These are phyloP conservation scores for Oryza longistaminata DNA, from an alignment of 176 grass and related monocot genomes.

Conservation along the genomic window DNA sequence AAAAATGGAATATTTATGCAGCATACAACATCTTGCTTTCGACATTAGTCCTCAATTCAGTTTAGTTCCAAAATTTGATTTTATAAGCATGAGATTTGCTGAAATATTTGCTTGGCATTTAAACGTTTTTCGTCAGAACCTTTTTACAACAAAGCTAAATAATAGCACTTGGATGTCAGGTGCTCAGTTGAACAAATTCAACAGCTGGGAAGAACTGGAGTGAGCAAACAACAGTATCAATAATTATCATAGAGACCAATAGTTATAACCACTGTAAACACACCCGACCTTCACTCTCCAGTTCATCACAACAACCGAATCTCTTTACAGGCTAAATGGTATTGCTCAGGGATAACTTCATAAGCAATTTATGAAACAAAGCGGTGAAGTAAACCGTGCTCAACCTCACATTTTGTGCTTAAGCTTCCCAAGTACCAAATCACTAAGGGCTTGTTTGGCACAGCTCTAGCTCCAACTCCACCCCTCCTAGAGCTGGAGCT, in stretches of 20 bases:
- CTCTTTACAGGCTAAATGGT: neutral
- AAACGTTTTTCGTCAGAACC: neutral
- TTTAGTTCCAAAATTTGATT: neutral
- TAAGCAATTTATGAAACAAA: neutral
- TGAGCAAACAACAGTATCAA: neutral
- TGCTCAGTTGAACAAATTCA: neutral
- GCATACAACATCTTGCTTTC: conserved; percentile 12
- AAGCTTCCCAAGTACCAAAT: neutral
- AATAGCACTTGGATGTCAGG: neutral
- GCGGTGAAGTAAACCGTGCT: too few relatives aligned
- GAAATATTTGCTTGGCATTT: neutral
- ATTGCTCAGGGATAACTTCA: conserved; percentile 5
- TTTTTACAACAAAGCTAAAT: conserved; percentile 9
- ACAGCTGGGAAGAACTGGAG: neutral
- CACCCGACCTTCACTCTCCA: neutral
- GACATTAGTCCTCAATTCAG: neutral
- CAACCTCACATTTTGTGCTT: neutral
- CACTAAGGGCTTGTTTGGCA: too few relatives aligned
- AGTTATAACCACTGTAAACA: neutral
- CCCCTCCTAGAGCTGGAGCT: too few relatives aligned
- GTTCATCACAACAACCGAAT: neutral
- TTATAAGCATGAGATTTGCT: conserved; percentile 6
- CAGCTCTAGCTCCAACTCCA: too few relatives aligned
- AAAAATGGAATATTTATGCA: conserved; percentile 2
- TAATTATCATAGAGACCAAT: neutral